Evolutionary conservation across 1,284 basidiomycete genomes (phyloP), one percentile per base, ranked within the genome.

Genomic region (Pyrrhoderma lamaoense): DNA sequence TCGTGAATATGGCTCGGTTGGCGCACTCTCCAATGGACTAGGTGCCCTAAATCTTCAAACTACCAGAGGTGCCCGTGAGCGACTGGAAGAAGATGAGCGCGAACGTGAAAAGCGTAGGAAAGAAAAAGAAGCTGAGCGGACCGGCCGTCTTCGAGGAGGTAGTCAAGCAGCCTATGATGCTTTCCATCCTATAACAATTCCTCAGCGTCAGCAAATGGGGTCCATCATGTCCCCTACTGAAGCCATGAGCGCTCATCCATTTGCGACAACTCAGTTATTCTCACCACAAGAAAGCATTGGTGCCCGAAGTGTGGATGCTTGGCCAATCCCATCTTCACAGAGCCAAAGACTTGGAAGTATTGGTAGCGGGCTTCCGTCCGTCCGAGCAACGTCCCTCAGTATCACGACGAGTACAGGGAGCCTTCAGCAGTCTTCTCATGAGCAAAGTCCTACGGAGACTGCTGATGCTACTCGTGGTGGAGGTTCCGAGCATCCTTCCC

Each of bases 151-250:
- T 51, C 61, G 72, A 44, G 71, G 68, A 54, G 71, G 59, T 58
- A 76, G 73, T 60, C 55, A 71, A 39, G 69, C 68, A 39, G 75
- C 82, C 2, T 89, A 79, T 61, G 86, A 89, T 59, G 82, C 85
- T 2, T 89, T 88, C 68, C 82, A 88, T 62, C 80, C 82, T 1
- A 75, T 84, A 1, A 56, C 60, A 19, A 59, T 59, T 25, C 39
- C 42, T 9, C 27, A 23, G 16, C 45, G 51, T 3, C 45, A 48
- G 18, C 39, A 42, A 8, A 40, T 16, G 16, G 38, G 38, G 14
- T 45, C 46, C 21, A 38, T 64, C 3, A 64, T 69, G 52, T 66
- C 68, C 0, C 66, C 68, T 2, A 61, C 64, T 13, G 62, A 61
- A 0, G 61, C 60, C 47, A 53, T 58, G 3, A 42, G 50, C 13